A percentile compares a stretch with the other conserved stretches of the same genome.
Conservation (phyloP, 164 flowering plant genomes). For the Nymphaea colorata region DNA sequence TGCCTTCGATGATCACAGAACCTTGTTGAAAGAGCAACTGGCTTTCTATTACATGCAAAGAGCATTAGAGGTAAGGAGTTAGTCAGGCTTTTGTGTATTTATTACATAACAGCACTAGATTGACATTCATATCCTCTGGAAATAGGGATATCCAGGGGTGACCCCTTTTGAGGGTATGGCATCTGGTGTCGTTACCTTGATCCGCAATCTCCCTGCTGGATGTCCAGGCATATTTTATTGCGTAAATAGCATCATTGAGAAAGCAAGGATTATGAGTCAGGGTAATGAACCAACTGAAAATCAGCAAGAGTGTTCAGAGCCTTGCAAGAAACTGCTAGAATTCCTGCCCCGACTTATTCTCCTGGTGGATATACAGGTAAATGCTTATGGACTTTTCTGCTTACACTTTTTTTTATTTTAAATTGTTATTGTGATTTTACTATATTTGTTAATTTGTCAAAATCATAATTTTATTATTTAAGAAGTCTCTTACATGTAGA, state of each 20-base stretch:
- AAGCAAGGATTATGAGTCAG: conserved; percentile 27
- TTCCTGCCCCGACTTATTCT: conserved; percentile 64
- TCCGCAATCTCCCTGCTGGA: conserved; percentile 89
- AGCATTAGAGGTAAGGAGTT: conserved; percentile 57
- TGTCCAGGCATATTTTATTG: conserved; percentile 76
- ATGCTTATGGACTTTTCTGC: neutral
- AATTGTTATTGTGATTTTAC: neutral
- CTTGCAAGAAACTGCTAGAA: conserved; percentile 54
- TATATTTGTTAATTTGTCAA: too few relatives aligned
- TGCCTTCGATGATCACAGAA: conserved; percentile 39
- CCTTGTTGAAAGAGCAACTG: conserved; percentile 60
- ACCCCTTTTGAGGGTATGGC: conserved; percentile 93
- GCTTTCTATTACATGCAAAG: conserved; percentile 74
- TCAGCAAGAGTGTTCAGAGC: conserved; percentile 64
- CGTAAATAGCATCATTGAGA: conserved; percentile 54
- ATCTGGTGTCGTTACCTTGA: conserved; percentile 78
- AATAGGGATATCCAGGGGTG: conserved; percentile 65
- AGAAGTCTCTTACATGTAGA: too few relatives aligned
- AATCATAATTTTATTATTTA: too few relatives aligned
- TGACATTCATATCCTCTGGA: neutral
- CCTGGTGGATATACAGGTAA: conserved; percentile 84
- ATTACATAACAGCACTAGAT: neutral
- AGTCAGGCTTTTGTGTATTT: neutral
- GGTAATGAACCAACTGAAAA: conserved; percentile 15
- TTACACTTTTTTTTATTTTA: too few relatives aligned